phyloP scores from a whole-genome alignment of 2,329 filamentous ascomycete genomes.

The Cercospora sojina region DNA sequence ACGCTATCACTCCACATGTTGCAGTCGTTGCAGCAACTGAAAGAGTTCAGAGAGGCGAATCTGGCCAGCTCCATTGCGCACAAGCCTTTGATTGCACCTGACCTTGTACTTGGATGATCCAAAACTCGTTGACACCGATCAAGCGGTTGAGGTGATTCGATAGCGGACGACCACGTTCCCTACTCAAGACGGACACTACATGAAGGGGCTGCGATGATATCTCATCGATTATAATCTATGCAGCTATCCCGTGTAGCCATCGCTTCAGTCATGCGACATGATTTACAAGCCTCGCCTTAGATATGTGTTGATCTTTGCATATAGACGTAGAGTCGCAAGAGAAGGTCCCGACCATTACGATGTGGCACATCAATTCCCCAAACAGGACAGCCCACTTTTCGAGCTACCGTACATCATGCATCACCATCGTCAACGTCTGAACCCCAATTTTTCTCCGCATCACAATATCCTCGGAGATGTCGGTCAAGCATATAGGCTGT shows the following conservation, averaged over 20 bases:
- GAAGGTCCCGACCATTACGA: neutral
- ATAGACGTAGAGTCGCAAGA: neutral
- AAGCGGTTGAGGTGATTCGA: neutral
- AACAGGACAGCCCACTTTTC: neutral
- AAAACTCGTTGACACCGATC: neutral
- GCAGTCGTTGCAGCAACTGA: neutral
- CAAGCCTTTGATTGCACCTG: neutral
- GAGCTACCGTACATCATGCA: neutral
- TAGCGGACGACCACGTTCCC: neutral
- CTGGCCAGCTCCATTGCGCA: neutral
- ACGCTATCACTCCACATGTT: neutral
- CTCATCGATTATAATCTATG: neutral
- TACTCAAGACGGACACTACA: neutral
- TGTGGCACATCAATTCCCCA: neutral
- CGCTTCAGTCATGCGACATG: neutral
- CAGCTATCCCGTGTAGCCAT: neutral
- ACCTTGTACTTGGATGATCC: neutral
- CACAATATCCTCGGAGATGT: neutral
- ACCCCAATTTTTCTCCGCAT: neutral
- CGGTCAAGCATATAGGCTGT: neutral
- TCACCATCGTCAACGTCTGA: neutral
- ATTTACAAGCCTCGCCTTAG: neutral
- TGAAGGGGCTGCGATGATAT: neutral
- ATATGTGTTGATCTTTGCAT: neutral
- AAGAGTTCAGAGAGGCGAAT: neutral